Evolutionary conservation across 257 asterid species (phyloP), one percentile per base, ranked within the genome.

Genomic region (Solanum neorickii): DNA sequence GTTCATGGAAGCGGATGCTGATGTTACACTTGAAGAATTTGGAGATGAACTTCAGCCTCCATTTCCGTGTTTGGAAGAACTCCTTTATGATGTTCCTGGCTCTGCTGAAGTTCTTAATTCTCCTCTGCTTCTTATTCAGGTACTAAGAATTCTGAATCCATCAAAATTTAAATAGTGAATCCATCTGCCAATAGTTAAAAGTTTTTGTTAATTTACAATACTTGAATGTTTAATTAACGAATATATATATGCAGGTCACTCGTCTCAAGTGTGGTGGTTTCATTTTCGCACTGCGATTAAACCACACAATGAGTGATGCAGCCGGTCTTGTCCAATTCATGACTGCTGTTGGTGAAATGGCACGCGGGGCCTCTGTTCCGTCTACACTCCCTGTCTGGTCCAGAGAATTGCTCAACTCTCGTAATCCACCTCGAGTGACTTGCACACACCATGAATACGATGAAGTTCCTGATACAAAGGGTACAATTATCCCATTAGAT

Each of bases 251-350:
- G 73, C 70, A 94, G 98, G 97, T 95, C 42, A 95, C 98, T 5
- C 96, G 96, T 27, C 90, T 95, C 3, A 89, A 13, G 37, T 95
- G 98, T 56, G 96, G 95, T 12, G 94, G 98, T 16, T 95, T 93
- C 80, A 91, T 94, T 47, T 89, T 95, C 1, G 94, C 94, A 3
- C 65, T 93, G 39, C 95, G 95, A 42, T 92, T 91, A 15, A 94
- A 94, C 37, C 98, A 95, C 93, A 89, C 96, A 0, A 90, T 94
- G 91, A 21, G 94, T 44, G 98, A 95, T 33, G 98, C 91, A 7
- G 76, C 92, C 0, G 98, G 98, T 15, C 92, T 94, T 0, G 92
- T 88, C 73, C 97, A 92, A 72, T 95, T 94, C 84, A 91, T 93
- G 95, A 47, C 88, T 0, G 95, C 96, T 9, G 89, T 94, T 0